A percentile compares a stretch with the other conserved stretches of the same genome.
phyloP scores from a whole-genome alignment of 768 basidiomycete species.

The Mycena indigotica region DNA sequence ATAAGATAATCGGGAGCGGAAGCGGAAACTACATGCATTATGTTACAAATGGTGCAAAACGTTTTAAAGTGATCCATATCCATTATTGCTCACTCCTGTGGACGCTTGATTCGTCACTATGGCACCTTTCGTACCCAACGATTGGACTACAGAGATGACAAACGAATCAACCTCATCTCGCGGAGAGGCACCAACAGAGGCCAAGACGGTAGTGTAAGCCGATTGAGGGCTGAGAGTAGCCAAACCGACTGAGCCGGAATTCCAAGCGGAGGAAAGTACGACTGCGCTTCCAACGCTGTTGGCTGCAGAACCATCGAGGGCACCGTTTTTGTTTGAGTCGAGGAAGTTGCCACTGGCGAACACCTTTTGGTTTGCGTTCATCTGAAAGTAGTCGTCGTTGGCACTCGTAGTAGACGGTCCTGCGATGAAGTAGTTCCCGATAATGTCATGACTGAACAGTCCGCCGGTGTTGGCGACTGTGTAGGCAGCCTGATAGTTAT shows the following conservation, averaged over 20 bases:
- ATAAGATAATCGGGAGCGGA: too few species aligned
- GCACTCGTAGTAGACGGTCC: constrained; percentile 26
- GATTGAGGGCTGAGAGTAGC: constrained; percentile 22
- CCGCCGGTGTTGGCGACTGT: constrained; percentile 26
- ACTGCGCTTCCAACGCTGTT: constrained; percentile 24
- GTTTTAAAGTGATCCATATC: constrained; percentile 24
- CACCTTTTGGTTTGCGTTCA: constrained; percentile 27
- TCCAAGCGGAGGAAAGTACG: constrained; percentile 21
- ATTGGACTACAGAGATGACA: constrained; percentile 23
- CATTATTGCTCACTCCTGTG: constrained; percentile 25
- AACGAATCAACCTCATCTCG: constrained; percentile 26
- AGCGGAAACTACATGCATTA: background rate
- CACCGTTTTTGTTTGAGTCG: constrained; percentile 25
- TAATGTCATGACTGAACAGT: constrained; percentile 24
- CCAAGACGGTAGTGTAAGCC: constrained; percentile 23
- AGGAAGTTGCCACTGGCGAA: constrained; percentile 26
- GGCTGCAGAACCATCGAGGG: constrained; percentile 24
- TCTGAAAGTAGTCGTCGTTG: constrained; percentile 26
- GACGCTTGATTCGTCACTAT: constrained; percentile 27
- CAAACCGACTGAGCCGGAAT: constrained; percentile 18
- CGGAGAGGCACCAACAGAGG: constrained; percentile 23
- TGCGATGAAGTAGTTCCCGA: constrained; percentile 28
- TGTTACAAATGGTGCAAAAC: background rate
- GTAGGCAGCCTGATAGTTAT: constrained; percentile 28
- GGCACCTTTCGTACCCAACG: constrained; percentile 19